Conservation (phyloP, 2,329 filamentous ascomycete species). For the Clonostachys sp. region DNA sequence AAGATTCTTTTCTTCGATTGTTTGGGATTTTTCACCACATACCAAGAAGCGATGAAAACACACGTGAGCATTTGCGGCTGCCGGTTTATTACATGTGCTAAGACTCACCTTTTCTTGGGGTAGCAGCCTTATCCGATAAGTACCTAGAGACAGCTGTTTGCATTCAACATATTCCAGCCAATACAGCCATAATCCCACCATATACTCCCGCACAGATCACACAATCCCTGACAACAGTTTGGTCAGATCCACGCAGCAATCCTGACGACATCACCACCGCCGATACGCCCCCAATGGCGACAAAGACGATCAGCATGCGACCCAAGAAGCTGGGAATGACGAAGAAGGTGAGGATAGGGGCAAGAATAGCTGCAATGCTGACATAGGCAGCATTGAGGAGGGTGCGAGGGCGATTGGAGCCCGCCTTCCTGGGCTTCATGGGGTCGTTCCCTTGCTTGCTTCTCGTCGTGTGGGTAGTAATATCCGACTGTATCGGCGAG, state of each 20-base stretch:
- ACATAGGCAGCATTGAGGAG: slow-evolving; percentile 7
- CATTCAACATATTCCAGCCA: background rate
- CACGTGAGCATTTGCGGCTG: too few species aligned
- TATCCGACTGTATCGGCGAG: background rate
- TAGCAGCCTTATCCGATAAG: too few species aligned
- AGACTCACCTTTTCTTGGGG: too few species aligned
- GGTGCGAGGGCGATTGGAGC: too few species aligned
- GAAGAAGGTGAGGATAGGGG: slow-evolving; percentile 54
- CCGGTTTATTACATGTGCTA: too few species aligned
- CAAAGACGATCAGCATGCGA: slow-evolving; percentile 50
- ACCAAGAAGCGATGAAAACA: too few species aligned
- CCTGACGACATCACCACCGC: slow-evolving; percentile 16
- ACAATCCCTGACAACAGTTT: background rate
- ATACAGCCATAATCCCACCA: background rate
- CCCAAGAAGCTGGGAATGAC: slow-evolving; percentile 52
- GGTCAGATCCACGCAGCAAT: slow-evolving; percentile 1
- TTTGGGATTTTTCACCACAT: too few species aligned
- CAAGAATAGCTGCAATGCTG: slow-evolving; percentile 31
- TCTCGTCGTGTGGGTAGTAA: background rate
- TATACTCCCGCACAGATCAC: background rate
- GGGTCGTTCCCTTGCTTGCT: background rate
- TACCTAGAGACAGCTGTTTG: too few species aligned
- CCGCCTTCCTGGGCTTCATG: background rate
- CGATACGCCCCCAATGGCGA: slow-evolving; percentile 43
- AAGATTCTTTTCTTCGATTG: too few species aligned